phyloP scores from a whole-genome alignment of 129 eudicot species.

The Lonicera japonica region DNA sequence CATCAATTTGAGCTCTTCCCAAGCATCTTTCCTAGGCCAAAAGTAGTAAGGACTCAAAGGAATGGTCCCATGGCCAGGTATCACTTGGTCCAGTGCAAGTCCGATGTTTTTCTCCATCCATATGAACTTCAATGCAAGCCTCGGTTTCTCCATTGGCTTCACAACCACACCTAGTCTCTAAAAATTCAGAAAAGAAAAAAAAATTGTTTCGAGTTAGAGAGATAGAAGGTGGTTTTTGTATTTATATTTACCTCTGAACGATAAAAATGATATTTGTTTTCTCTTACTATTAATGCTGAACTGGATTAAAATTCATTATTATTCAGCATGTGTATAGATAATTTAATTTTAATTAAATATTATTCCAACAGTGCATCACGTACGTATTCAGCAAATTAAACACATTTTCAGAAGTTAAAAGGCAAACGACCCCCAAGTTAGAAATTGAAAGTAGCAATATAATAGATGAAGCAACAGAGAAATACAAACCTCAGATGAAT shows the following conservation, averaged over 20 bases:
- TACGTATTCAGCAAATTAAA: no score
- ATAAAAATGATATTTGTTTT: no score
- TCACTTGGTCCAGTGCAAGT: constrained; percentile 68
- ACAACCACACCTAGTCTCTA: constrained; percentile 74
- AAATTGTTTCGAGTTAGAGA: neutral
- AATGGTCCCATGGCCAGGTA: constrained; percentile 85
- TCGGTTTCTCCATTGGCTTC: constrained; percentile 66
- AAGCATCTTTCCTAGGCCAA: constrained; percentile 97
- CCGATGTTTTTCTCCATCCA: constrained; percentile 98
- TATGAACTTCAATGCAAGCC: constrained; percentile 78
- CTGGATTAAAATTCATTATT: no score
- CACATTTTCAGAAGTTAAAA: no score
- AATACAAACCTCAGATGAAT: no score
- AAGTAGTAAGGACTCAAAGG: constrained; percentile 85
- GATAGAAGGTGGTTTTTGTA: constrained; percentile 12
- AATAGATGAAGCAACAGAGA: neutral
- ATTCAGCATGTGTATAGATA: no score
- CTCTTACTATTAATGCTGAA: no score
- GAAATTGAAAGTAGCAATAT: no score
- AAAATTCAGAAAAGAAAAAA: constrained; percentile 1
- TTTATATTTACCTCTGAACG: no score
- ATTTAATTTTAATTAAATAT: no score
- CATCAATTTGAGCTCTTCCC: constrained; percentile 81
- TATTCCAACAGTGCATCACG: no score
- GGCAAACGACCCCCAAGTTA: no score